These are phyloP conservation scores for Verticillium albo-atrum DNA, from an alignment of 2,329 filamentous ascomycete species.

Conservation along the genomic window DNA sequence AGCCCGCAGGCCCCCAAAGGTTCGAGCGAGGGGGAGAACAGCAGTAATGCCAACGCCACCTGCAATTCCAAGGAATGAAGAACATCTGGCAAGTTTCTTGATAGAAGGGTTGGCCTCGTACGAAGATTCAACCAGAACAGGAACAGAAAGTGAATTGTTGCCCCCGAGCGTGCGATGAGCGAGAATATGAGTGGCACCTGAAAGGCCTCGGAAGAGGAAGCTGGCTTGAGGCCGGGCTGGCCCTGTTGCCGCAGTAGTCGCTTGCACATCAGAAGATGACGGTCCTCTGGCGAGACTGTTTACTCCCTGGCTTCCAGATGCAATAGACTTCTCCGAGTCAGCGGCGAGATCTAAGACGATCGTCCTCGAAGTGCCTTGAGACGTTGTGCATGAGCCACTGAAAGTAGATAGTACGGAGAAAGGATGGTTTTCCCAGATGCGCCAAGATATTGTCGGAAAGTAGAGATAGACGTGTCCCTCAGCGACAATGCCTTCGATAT, in stretches of 20 bases:
- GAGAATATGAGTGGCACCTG: constrained; percentile 18
- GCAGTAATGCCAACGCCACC: constrained; percentile 27
- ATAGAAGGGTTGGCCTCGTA: constrained; percentile 16
- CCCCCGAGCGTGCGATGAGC: background rate
- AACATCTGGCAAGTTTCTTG: constrained; percentile 17
- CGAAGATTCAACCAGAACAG: constrained; percentile 22
- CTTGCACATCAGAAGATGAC: background rate
- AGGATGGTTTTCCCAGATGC: constrained; percentile 31
- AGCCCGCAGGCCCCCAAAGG: constrained; percentile 5
- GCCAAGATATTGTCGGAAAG: constrained; percentile 28
- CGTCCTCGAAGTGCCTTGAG: background rate
- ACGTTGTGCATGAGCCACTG: background rate
- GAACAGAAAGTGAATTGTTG: constrained; percentile 8
- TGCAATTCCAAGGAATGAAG: constrained; percentile 21
- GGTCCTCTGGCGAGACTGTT: too few relatives aligned
- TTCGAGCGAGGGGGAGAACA: constrained; percentile 19
- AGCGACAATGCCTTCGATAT: constrained; percentile 17
- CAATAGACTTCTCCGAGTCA: background rate
- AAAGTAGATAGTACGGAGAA: constrained; percentile 21
- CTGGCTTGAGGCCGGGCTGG: constrained; percentile 3
- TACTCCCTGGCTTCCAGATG: background rate
- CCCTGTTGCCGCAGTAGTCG: too few relatives aligned
- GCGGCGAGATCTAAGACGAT: too few relatives aligned
- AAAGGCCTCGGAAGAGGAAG: constrained; percentile 18
- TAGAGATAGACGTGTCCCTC: constrained; percentile 26